Percentiles rank a stretch among this genome's conserved stretches.
phyloP scores from a whole-genome alignment of 345 rosid species.

The Salix purpurea region DNA sequence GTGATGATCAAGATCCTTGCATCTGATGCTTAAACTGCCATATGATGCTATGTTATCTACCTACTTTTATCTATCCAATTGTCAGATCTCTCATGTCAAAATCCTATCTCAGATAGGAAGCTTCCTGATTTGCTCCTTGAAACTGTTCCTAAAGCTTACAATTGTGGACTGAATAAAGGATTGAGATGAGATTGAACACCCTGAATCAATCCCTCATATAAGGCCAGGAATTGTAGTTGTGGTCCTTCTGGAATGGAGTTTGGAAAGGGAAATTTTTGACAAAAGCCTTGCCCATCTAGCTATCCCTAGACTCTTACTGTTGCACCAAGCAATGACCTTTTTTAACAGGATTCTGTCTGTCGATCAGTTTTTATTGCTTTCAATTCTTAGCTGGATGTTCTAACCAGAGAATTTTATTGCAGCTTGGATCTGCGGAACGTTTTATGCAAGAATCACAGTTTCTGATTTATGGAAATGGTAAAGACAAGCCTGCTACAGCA shows the following conservation, averaged over 20 bases:
- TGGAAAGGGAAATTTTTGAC: background rate
- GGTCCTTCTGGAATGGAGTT: background rate
- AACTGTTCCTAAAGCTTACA: background rate
- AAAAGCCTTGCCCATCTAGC: background rate
- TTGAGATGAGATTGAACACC: background rate
- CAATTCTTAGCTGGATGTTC: background rate
- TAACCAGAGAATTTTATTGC: conserved; percentile 23
- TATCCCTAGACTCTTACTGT: background rate
- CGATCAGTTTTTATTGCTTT: conserved; percentile 2
- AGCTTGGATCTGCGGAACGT: conserved; percentile 94
- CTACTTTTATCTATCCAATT: background rate
- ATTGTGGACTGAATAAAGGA: background rate
- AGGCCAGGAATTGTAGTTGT: background rate
- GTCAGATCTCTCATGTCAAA: background rate
- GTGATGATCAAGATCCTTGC: background rate
- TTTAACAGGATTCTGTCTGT: background rate
- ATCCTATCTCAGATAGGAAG: background rate
- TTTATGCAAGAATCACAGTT: conserved; percentile 84
- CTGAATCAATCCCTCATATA: background rate
- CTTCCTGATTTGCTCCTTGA: background rate
- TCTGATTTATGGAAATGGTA: conserved; percentile 80
- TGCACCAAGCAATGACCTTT: background rate
- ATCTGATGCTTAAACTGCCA: background rate
- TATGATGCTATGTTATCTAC: background rate
- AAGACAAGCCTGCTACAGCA: conserved; percentile 81